phyloP scores from a whole-genome alignment of 1,284 basidiomycete genomes.

The Porphyrellus sp. region DNA sequence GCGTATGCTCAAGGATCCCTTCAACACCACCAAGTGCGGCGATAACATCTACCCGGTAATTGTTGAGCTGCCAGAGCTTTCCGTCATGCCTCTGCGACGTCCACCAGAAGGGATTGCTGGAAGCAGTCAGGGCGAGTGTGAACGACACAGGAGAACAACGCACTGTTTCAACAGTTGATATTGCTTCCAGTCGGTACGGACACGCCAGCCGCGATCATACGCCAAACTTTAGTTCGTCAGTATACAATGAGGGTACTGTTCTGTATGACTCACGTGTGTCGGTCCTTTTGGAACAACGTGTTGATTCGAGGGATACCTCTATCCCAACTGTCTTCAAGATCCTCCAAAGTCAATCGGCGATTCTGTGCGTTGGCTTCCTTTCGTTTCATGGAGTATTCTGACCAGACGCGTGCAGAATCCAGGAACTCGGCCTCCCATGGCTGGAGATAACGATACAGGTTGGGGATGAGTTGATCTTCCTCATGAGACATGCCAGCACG shows the following conservation, averaged over 20 bases:
- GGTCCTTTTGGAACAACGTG: constrained; percentile 96
- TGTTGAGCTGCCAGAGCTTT: constrained; percentile 97
- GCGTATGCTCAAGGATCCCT: constrained; percentile 93
- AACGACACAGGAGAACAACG: constrained; percentile 27
- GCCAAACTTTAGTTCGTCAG: constrained; percentile 70
- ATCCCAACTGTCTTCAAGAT: constrained; percentile 97
- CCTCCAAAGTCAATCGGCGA: constrained; percentile 92
- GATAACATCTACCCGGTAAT: constrained; percentile 98
- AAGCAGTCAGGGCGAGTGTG: constrained; percentile 4
- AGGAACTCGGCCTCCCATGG: constrained; percentile 99
- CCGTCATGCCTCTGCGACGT: constrained; percentile 97
- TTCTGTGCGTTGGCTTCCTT: constrained; percentile 99
- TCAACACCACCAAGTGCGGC: constrained; percentile 98
- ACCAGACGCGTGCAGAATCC: constrained; percentile 98
- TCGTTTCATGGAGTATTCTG: constrained; percentile 98
- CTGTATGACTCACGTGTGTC: constrained; percentile 72
- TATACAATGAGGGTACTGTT: constrained; percentile 41
- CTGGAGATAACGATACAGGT: constrained; percentile 96
- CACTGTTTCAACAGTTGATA: constrained; percentile 91
- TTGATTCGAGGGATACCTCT: constrained; percentile 98
- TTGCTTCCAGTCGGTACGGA: constrained; percentile 96
- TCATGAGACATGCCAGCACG: constrained; percentile 96
- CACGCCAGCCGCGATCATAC: constrained; percentile 97
- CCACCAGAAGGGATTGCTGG: constrained; percentile 96
- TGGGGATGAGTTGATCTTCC: constrained; percentile 93